phyloP scores from a whole-genome alignment of 1,139 yeast genomes.

The Yamadazyma membranifaciens region DNA sequence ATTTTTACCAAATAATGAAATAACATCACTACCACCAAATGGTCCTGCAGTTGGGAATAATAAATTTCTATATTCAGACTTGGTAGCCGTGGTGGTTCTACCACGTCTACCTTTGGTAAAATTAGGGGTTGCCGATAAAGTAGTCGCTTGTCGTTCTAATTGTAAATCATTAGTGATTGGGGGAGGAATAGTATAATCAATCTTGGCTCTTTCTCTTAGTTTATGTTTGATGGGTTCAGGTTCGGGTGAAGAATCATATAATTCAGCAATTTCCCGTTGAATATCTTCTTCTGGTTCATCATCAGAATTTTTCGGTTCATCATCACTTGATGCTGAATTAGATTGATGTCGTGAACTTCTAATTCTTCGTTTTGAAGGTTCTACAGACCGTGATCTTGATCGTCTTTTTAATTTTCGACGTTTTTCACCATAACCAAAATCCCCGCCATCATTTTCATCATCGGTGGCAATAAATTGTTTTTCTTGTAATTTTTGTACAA shows the following conservation, averaged over 20 bases:
- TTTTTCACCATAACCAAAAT: slow-evolving; percentile 26
- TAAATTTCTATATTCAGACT: slow-evolving; percentile 54
- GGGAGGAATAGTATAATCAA: slow-evolving; percentile 86
- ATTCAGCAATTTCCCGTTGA: slow-evolving; percentile 50
- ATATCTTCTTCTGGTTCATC: slow-evolving; percentile 38
- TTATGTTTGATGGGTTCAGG: slow-evolving; percentile 56
- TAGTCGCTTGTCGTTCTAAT: slow-evolving; percentile 14
- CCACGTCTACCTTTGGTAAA: slow-evolving; percentile 21
- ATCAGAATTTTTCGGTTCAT: slow-evolving; percentile 15
- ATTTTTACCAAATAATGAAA: slow-evolving; percentile 70
- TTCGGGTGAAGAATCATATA: slow-evolving; percentile 55
- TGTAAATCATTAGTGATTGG: slow-evolving; percentile 59
- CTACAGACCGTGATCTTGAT: slow-evolving; percentile 25
- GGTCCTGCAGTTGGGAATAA: slow-evolving; percentile 96
- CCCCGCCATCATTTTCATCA: slow-evolving; percentile 31
- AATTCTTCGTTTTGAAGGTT: slow-evolving; percentile 18
- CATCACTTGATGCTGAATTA: slow-evolving; percentile 27
- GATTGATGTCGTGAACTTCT: slow-evolving; percentile 15
- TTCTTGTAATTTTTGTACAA: slow-evolving; percentile 28
- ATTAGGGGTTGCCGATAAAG: slow-evolving; percentile 13
- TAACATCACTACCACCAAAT: slow-evolving; percentile 89
- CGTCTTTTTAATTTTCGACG: slow-evolving; percentile 21
- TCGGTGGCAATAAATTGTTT: slow-evolving; percentile 39
- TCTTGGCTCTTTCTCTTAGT: slow-evolving; percentile 68
- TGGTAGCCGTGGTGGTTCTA: slow-evolving; percentile 29